phyloP scores from a whole-genome alignment of 495 filamentous ascomycete species.

The Corynascus novoguineensis region DNA sequence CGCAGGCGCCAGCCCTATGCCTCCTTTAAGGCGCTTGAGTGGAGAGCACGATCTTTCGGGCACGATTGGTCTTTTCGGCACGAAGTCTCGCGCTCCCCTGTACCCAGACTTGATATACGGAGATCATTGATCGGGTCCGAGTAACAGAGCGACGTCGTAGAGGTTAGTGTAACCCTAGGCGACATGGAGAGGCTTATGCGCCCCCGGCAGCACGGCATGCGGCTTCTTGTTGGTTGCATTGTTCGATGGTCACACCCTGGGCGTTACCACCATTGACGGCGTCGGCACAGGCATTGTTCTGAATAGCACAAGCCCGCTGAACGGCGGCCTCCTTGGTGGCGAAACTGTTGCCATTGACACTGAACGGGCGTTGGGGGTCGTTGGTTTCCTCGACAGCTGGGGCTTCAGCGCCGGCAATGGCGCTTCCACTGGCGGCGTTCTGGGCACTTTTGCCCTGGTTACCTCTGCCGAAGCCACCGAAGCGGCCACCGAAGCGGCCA shows the following conservation, averaged over 20 bases:
- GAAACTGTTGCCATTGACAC: constrained; percentile 49
- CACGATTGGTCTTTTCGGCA: not conserved
- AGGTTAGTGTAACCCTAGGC: not conserved
- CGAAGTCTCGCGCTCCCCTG: not conserved
- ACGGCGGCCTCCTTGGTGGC: constrained; percentile 37
- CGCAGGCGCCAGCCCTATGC: not conserved
- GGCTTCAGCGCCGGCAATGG: constrained; percentile 32
- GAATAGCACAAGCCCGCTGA: constrained; percentile 41
- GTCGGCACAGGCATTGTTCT: constrained; percentile 48
- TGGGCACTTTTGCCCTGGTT: not conserved
- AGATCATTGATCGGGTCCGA: not conserved
- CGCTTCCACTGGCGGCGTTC: constrained; percentile 6
- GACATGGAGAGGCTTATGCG: constrained; percentile 12
- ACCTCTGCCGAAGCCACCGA: not conserved
- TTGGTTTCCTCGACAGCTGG: constrained; percentile 37
- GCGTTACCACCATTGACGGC: constrained; percentile 38
- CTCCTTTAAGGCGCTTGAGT: not conserved
- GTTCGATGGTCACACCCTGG: constrained; percentile 28
- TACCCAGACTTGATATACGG: not conserved
- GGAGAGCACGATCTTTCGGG: not conserved
- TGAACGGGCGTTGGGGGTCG: constrained; percentile 42
- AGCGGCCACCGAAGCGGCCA: constrained; percentile 1
- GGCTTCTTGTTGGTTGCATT: constrained; percentile 44
- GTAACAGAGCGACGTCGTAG: constrained; percentile 6
- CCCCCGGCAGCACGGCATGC: constrained; percentile 25